Evolutionary conservation across 2,329 filamentous ascomycete species (phyloP).

Genomic region (Exophiala sp.): DNA sequence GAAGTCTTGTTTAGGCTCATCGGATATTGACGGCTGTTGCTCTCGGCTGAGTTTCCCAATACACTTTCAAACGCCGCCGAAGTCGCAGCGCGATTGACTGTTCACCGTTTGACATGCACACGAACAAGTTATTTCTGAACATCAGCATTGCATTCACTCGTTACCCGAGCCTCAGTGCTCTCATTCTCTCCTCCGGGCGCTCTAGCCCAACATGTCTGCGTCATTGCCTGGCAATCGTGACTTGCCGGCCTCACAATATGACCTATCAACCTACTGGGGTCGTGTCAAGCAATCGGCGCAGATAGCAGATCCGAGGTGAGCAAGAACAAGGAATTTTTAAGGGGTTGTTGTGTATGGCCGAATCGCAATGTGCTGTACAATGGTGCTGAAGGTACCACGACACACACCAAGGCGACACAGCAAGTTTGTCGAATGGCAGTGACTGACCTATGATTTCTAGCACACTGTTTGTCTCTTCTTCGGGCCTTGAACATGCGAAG

Average conservation of each 20-base stretch:
- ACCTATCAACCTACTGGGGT: conserved; percentile 91
- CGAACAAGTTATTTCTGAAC: too few relatives aligned
- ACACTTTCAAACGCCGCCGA: too few relatives aligned
- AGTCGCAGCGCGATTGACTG: too few relatives aligned
- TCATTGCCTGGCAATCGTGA: conserved; percentile 68
- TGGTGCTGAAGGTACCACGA: conserved; percentile 20
- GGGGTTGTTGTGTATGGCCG: neutral
- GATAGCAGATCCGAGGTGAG: conserved; percentile 93
- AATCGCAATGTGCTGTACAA: neutral
- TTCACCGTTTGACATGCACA: too few relatives aligned
- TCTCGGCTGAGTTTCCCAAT: too few relatives aligned
- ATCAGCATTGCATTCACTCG: too few relatives aligned
- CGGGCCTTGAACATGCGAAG: conserved; percentile 84
- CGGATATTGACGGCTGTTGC: too few relatives aligned
- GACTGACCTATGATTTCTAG: conserved; percentile 46
- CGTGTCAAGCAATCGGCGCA: conserved; percentile 85
- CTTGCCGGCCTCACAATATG: conserved; percentile 86
- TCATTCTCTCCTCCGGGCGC: neutral
- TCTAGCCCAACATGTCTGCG: conserved; percentile 51
- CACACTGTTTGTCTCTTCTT: conserved; percentile 74
- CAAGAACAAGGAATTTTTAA: conserved; percentile 7
- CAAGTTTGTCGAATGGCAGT: neutral
- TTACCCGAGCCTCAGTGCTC: too few relatives aligned
- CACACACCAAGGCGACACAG: neutral
- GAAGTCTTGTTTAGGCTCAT: too few relatives aligned